These are phyloP conservation scores for Stagonosporopsis tanaceti DNA, from an alignment of 2,329 filamentous ascomycete species.

Conservation along the genomic window DNA sequence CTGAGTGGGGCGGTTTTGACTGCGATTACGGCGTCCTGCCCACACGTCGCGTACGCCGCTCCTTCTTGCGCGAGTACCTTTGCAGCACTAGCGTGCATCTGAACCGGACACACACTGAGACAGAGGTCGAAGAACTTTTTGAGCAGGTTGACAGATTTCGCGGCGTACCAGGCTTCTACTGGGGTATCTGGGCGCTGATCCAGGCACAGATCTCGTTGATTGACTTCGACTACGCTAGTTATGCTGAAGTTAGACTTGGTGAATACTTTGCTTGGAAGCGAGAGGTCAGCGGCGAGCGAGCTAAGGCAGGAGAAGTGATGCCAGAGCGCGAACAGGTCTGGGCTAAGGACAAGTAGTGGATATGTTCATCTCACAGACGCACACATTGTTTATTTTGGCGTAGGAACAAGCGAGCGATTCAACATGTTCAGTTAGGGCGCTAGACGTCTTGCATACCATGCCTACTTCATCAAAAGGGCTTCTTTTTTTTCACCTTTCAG, in stretches of 20 bases:
- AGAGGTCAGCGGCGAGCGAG: slow-evolving; percentile 16
- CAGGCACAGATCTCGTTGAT: slow-evolving; percentile 94
- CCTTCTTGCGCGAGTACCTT: slow-evolving; percentile 87
- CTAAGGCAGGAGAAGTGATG: slow-evolving; percentile 12
- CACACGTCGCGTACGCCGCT: slow-evolving; percentile 75
- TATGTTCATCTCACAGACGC: background rate
- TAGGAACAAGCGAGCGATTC: slow-evolving; percentile 21
- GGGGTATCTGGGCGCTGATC: slow-evolving; percentile 95
- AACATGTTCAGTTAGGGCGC: slow-evolving; percentile 16
- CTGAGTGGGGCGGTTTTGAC: slow-evolving; percentile 97
- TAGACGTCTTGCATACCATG: slow-evolving; percentile 13
- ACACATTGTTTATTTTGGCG: slow-evolving; percentile 6
- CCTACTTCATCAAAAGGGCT: slow-evolving; percentile 16
- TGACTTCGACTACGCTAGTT: slow-evolving; percentile 94
- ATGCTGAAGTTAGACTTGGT: slow-evolving; percentile 83
- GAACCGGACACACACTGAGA: slow-evolving; percentile 52
- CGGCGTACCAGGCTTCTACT: slow-evolving; percentile 87
- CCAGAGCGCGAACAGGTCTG: slow-evolving; percentile 17
- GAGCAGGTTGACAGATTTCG: slow-evolving; percentile 86
- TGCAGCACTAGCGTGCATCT: slow-evolving; percentile 67
- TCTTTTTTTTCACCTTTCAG: background rate
- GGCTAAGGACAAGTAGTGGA: slow-evolving; percentile 15
- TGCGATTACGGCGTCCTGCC: slow-evolving; percentile 89
- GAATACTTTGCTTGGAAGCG: slow-evolving; percentile 94
- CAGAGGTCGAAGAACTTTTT: slow-evolving; percentile 73